A percentile compares a stretch with the other conserved stretches of the same genome.
Conservation (phyloP, 148 eudicot species). For the Spergularia bocconei region DNA sequence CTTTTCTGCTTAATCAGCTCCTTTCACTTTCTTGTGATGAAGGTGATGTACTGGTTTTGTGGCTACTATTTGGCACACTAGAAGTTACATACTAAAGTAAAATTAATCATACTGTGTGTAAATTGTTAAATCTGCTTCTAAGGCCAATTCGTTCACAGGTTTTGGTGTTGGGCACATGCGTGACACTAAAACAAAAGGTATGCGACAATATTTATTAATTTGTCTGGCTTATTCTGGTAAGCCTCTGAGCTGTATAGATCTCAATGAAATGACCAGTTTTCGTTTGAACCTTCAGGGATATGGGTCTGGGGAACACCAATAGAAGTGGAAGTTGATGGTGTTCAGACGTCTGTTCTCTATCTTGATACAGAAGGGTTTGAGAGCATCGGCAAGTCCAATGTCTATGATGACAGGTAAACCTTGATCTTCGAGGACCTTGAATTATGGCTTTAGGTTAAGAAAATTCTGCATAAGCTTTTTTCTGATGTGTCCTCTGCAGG, state of each 20-base stretch:
- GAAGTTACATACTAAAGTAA: background rate
- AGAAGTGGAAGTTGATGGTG: constrained; percentile 74
- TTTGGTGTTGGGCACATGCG: constrained; percentile 99
- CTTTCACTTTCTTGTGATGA: constrained; percentile 92
- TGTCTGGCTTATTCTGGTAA: background rate
- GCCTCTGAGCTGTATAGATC: background rate
- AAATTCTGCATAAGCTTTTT: constrained; percentile 16
- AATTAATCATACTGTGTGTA: background rate
- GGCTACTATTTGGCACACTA: background rate
- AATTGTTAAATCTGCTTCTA: background rate
- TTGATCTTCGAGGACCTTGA: constrained; percentile 15
- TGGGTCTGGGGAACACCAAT: constrained; percentile 99
- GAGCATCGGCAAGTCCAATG: constrained; percentile 97
- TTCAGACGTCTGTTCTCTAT: constrained; percentile 76
- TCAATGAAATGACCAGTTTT: background rate
- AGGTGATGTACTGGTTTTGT: constrained; percentile 45
- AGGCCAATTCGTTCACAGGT: constrained; percentile 45
- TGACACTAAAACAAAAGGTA: constrained; percentile 96
- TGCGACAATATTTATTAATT: background rate
- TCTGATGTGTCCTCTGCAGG: constrained; percentile 45
- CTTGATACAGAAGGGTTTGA: constrained; percentile 99
- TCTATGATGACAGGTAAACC: constrained; percentile 89
- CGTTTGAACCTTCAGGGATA: constrained; percentile 47
- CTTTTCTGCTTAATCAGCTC: constrained; percentile 94
- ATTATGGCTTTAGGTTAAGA: constrained; percentile 11